phyloP scores from a whole-genome alignment of 257 asterid species.

The Capsicum rhomboideum region DNA sequence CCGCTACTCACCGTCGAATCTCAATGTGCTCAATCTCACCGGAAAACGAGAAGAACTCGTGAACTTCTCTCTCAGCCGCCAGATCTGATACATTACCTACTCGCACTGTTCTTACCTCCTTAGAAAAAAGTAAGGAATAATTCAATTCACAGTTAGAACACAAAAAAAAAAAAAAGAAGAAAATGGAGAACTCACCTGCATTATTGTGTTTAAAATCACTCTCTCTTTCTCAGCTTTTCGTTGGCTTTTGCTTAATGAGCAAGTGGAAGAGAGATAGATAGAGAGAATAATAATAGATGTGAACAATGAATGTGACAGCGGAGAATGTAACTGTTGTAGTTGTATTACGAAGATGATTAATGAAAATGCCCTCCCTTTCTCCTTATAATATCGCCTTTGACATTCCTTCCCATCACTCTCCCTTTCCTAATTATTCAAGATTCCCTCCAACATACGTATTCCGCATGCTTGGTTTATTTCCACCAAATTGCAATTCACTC shows the following conservation, averaged over 20 bases:
- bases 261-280: neutral
- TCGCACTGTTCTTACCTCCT: constrained; percentile 47
- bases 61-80: constrained; percentile 83
- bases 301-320: neutral
- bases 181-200: constrained; percentile 42
- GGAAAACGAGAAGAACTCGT: constrained; percentile 90
- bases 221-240: constrained; percentile 12
- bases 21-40: constrained; percentile 85
- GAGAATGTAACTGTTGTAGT: constrained; percentile 1
- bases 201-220: constrained; percentile 32
- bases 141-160: neutral
- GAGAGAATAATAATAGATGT: neutral
- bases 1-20: constrained; percentile 49
- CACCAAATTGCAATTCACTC: neutral
- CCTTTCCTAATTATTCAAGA: constrained; percentile 2
- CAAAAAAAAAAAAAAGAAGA: neutral
- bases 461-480: neutral
- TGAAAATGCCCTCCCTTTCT: neutral
- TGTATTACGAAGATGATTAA: neutral
- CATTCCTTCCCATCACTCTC: neutral
- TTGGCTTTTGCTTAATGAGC: neutral
- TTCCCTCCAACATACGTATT: neutral
- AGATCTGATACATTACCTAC: constrained; percentile 80
- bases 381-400: neutral
- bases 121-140: neutral